Base-by-base conservation (phyloP, 805 yeast genomes). In the Kazachstania psychrophila region DNA sequence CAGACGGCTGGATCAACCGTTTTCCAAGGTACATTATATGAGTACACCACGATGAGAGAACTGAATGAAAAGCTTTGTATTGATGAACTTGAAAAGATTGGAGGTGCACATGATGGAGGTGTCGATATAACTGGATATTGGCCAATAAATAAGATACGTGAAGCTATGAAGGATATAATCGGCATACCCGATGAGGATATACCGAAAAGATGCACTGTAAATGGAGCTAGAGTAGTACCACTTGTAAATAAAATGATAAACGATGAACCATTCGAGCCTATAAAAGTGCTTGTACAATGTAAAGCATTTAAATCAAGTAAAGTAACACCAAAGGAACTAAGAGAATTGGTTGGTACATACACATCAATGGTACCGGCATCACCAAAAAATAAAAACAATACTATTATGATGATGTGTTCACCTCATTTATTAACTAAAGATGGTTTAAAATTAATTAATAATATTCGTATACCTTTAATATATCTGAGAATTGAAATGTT, bases 71-170 rank as follows among this genome's bases (percentile, higher is more conserved):
- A 60, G 39, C 38, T 60, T 10, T 34, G 44, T 10, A 43, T 57
- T 51, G 37, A 36, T 14, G 31, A 47, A 5, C 31, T 53, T 6
- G 34, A 38, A 22, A 49, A 49, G 26, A 44, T 54, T 2, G 63
- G 64, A 9, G 63, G 62, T 10, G 50, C 58, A 4, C 47, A 54
- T 40, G 64, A 60, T 40, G 52, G 47, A 7, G 64, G 64, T 4
- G 49, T 58, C 5, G 64, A 60, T 43, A 47, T 60, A 2, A 42
- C 38, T 10, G 61, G 60, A 1, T 36, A 35, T 17, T 56, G 61
- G 61, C 42, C 48, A 4, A 14, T 56, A 12, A 27, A 29, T 16
- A 27, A 33, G 12, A 44, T 56, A 12, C 46, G 36, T 33, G 38
- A 38, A n/a, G 15, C 28, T 1, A 28, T 40, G 10, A 18, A 37